phyloP scores from a whole-genome alignment of 805 yeast genomes.

The Spathaspora arborariae region DNA sequence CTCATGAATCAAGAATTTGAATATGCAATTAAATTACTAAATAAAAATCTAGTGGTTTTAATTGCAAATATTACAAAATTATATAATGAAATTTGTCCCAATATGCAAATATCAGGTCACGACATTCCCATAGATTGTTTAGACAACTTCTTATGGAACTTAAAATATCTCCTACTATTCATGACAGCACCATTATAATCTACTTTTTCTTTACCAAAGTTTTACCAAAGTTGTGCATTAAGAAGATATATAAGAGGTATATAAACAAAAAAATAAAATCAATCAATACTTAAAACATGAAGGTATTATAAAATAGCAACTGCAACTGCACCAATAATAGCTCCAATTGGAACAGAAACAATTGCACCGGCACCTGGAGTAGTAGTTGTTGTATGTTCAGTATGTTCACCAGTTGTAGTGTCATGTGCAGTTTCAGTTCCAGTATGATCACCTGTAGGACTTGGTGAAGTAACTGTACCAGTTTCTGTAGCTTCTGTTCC shows the following conservation, averaged over 20 bases:
- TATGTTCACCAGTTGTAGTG: neutral
- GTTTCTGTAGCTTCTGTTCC: neutral
- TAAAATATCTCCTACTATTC: conserved; percentile 32
- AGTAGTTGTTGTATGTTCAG: conserved; percentile 2
- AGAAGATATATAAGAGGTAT: neutral
- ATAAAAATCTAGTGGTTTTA: conserved; percentile 25
- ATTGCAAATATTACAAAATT: conserved; percentile 18
- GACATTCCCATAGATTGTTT: conserved; percentile 34
- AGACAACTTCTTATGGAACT: conserved; percentile 40
- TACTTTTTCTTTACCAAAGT: neutral
- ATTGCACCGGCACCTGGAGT: conserved; percentile 9
- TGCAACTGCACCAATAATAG: conserved; percentile 31
- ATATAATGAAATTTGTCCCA: conserved; percentile 5
- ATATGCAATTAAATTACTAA: conserved; percentile 27
- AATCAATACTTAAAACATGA: neutral
- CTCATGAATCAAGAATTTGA: conserved; percentile 27
- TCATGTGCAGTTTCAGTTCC: neutral
- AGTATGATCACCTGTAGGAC: conserved; percentile 1
- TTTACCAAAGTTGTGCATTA: neutral
- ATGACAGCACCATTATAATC: conserved; percentile 21
- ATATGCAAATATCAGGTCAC: neutral
- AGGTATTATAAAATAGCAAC: conserved; percentile 25
- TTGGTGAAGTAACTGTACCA: neutral
- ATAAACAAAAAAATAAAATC: conserved; percentile 1
- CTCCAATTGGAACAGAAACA: conserved; percentile 28